These are phyloP conservation scores for Pseudocohnilembus persalinus DNA, from an alignment of 169 alveolate genomes.

Conservation along the genomic window DNA sequence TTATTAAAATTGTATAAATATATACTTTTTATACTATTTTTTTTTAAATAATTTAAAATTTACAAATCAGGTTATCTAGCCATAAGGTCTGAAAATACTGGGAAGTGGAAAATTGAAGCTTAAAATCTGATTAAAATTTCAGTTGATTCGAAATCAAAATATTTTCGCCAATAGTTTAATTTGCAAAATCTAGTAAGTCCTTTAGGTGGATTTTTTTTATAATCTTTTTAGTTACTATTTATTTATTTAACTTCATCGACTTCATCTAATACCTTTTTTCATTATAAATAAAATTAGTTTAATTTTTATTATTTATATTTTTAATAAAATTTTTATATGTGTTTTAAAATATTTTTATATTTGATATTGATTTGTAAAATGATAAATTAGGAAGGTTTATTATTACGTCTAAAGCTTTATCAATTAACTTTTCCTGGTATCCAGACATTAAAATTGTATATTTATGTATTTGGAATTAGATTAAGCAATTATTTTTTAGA, in stretches of 20 bases:
- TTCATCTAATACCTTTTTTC: background rate
- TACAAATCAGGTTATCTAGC: conserved; percentile 21
- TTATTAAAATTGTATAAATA: background rate
- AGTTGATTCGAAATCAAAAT: conserved; percentile 7
- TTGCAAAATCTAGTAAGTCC: background rate
- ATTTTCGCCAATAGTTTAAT: conserved; percentile 13
- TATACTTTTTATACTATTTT: background rate
- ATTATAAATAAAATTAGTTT: too few relatives aligned
- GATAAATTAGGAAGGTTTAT: background rate
- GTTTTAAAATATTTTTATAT: too few relatives aligned
- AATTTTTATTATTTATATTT: too few relatives aligned
- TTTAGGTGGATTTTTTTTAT: background rate
- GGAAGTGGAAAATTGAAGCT: conserved; percentile 6
- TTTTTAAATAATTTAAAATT: too few relatives aligned
- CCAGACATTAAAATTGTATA: too few relatives aligned
- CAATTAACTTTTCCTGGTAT: too few relatives aligned
- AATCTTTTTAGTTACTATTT: background rate
- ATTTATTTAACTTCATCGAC: too few relatives aligned
- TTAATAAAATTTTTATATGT: too few relatives aligned
- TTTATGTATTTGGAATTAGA: too few relatives aligned
- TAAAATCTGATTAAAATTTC: conserved; percentile 6
- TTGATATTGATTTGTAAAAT: too few relatives aligned
- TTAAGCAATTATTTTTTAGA: too few relatives aligned
- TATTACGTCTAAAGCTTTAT: background rate
- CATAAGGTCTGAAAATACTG: conserved; percentile 17